Base-by-base conservation (phyloP, 2,329 filamentous ascomycete genomes). In the Pseudocercospora cruenta region DNA sequence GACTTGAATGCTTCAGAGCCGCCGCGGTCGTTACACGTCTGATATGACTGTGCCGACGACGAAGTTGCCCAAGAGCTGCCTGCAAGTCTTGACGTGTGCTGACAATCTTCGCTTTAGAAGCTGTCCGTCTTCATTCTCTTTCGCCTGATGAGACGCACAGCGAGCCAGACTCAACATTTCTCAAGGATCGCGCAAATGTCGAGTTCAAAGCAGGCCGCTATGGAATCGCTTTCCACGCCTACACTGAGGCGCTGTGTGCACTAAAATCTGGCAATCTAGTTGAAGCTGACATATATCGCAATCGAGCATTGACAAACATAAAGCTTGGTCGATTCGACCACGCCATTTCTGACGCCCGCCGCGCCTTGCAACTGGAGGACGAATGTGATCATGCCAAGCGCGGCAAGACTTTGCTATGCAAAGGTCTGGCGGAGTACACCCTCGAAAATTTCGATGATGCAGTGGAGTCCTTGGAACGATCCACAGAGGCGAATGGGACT, bases 341-440 rank as follows among this genome's bases (percentile, higher is more conserved):
- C 5, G 68, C 71, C 2, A 43, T 67, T 7, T 26, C 53, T 1
- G 73, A 75, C 47, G 73, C 71, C 6, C 24, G 66, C 10, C 58
- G 26, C 16, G 63, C 67, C 9, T 14, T 43, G 39, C 2, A 43
- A 43, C 1, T 19, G 16, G 39, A 43, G 16, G 5, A n/a, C 39
- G 39, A 6, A 43, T 7, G 5, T 7, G 39, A 43, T 19, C 39
- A 43, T 43, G 5, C 3, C 16, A 43, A 43, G 72, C 6, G 53
- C 69, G 31, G 39, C 36, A 73, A 75, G 58, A 69, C 74, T 3
- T 63, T 61, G 45, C 74, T 69, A 36, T 67, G 70, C 5, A 72
- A 72, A 31, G 74, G 71, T 4, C 60, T 54, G 21, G 72, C 74
- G 26, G 69, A 66, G 22, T 76, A 76, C 53, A n/a, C 66, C 2